Conservation (phyloP, 2,329 filamentous ascomycete genomes). For the Graphium sp. region DNA sequence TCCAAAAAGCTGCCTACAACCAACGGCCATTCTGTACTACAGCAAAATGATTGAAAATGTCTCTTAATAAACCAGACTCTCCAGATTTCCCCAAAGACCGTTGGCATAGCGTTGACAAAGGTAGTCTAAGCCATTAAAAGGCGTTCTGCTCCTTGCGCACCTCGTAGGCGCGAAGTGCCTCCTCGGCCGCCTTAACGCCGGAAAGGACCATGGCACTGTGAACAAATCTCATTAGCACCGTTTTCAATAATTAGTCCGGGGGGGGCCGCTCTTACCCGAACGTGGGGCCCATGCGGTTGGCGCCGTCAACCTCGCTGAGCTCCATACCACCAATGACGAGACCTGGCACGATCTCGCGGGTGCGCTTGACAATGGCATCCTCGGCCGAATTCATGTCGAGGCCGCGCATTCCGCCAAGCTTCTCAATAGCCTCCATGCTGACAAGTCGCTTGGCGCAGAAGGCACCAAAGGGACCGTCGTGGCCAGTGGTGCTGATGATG, state of each 20-base stretch:
- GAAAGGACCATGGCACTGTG: constrained; percentile 81
- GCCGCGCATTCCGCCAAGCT: constrained; percentile 81
- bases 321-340: constrained; percentile 94
- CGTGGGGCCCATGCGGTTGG: constrained; percentile 91
- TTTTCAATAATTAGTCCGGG: not conserved
- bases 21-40: too few relatives aligned
- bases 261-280: not conserved
- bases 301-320: constrained; percentile 75
- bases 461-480: constrained; percentile 78
- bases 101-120: too few relatives aligned
- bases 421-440: constrained; percentile 68
- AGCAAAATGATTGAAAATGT: too few relatives aligned
- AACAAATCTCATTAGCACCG: constrained; percentile 35
- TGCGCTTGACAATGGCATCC: constrained; percentile 86
- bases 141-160: constrained; percentile 61
- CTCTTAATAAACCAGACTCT: too few relatives aligned
- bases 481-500: constrained; percentile 78
- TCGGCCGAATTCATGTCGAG: constrained; percentile 86
- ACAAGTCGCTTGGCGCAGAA: constrained; percentile 86
- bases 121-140: too few relatives aligned
- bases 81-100: too few relatives aligned
- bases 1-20: too few relatives aligned
- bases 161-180: constrained; percentile 64
- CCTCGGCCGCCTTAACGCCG: constrained; percentile 83
- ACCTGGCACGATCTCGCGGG: constrained; percentile 73